Conservation (phyloP, 1,139 yeast genomes). For the Suhomyces kunorum region DNA sequence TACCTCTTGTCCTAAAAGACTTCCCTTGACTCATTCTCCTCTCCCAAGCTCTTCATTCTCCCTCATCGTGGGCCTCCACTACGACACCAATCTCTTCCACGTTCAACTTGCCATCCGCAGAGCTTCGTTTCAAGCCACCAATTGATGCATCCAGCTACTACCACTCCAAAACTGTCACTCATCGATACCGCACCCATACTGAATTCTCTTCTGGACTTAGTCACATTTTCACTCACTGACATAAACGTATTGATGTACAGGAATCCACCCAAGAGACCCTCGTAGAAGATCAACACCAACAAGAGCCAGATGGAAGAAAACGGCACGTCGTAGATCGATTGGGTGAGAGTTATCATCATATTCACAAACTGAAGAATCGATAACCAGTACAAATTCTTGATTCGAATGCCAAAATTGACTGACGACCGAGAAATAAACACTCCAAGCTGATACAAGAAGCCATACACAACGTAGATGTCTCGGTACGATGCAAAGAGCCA, state of each 20-base stretch:
- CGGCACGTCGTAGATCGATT: conserved; percentile 65
- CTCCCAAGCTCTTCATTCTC: no score
- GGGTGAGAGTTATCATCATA: conserved; percentile 57
- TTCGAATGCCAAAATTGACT: conserved; percentile 59
- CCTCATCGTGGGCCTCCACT: neutral
- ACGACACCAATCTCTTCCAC: conserved; percentile 67
- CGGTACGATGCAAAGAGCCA: conserved; percentile 64
- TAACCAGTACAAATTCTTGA: conserved; percentile 59
- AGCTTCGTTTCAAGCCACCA: conserved; percentile 70
- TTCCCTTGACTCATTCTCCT: no score
- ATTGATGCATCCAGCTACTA: conserved; percentile 75
- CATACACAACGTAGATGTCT: conserved; percentile 90
- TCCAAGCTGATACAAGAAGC: conserved; percentile 89
- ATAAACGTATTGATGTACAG: conserved; percentile 87
- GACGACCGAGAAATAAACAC: conserved; percentile 90
- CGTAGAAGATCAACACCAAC: conserved; percentile 70
- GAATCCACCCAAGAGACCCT: conserved; percentile 87
- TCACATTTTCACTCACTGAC: conserved; percentile 67
- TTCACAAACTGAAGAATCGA: conserved; percentile 71
- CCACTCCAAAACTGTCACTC: conserved; percentile 87
- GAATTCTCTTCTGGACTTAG: conserved; percentile 66
- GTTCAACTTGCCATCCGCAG: conserved; percentile 60
- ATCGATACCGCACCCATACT: conserved; percentile 93
- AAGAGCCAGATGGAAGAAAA: conserved; percentile 57
- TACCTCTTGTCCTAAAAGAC: no score